Percentiles rank a stretch among this genome's conserved stretches.
These are phyloP conservation scores for Trypanosoma mega DNA, from an alignment of 208 protist species.

Conservation along the genomic window DNA sequence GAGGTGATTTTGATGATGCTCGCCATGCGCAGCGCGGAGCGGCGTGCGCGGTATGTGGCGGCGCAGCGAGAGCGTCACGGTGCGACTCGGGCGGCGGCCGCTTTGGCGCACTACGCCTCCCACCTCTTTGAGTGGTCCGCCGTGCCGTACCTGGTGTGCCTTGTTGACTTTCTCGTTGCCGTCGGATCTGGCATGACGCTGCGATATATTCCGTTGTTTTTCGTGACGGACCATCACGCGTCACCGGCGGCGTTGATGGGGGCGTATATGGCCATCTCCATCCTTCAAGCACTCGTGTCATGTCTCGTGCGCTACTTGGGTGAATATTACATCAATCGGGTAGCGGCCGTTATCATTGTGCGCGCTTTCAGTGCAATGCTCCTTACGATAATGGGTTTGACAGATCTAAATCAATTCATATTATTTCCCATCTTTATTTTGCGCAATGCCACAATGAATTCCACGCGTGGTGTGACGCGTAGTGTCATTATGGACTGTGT, in stretches of 20 bases:
- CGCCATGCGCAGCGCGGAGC: neutral
- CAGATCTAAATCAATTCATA: neutral
- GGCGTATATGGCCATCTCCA: slow-evolving; percentile 32
- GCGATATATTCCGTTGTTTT: slow-evolving; percentile 50
- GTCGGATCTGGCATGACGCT: slow-evolving; percentile 65
- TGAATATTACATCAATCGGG: slow-evolving; percentile 30
- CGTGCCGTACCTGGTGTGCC: slow-evolving; percentile 55
- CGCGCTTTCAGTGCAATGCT: slow-evolving; percentile 31
- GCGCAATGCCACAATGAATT: slow-evolving; percentile 70
- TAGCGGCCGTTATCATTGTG: slow-evolving; percentile 32
- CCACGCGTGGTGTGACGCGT: slow-evolving; percentile 50
- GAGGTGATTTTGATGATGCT: slow-evolving; percentile 1
- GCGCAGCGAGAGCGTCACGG: neutral
- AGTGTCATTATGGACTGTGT: slow-evolving; percentile 77
- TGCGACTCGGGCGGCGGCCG: neutral
- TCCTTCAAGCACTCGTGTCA: slow-evolving; percentile 26
- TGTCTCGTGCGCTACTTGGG: slow-evolving; percentile 11
- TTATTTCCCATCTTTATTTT: slow-evolving; percentile 36
- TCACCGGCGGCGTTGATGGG: slow-evolving; percentile 30
- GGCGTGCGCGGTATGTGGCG: neutral
- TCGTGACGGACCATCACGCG: slow-evolving; percentile 21
- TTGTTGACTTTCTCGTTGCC: slow-evolving; percentile 43
- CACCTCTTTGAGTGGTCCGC: slow-evolving; percentile 15
- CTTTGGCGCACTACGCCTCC: neutral
- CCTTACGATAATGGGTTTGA: slow-evolving; percentile 12